Evolutionary conservation across 352 stramenopile species (phyloP), one percentile per base, ranked within the genome.

Genomic region (Blastocystis sp.): DNA sequence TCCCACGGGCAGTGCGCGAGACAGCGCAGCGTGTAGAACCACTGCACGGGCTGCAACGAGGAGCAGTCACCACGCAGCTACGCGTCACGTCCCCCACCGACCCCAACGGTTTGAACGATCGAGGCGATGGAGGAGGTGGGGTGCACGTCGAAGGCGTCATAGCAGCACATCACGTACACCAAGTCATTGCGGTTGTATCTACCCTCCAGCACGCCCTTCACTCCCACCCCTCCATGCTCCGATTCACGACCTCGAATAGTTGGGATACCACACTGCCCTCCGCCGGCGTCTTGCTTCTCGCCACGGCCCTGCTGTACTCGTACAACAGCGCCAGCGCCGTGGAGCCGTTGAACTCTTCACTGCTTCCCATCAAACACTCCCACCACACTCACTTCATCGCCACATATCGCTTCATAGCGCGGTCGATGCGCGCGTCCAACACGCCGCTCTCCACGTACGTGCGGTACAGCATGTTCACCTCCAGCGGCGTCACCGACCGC

Each of bases 161-260:
- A 81, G 21, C 40, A 56, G 43, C 71, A 81, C 3, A 81, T 7
- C 19, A 81, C 48, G 43, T 81, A 81, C 14, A 81, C 48, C 17
- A 45, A 41, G 23, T 81, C 71, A 38, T 23, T 28, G 3, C 10
- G 9, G 0, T 45, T 66, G n/a, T 28, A 65, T 17, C 52, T 64
- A 11, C 23, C 0, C 4, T 11, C 48, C 2, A 71, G 34, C 28
- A 41, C 34, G n/a, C 21, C 34, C 7, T 21, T 7, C n/a, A 14
- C 19, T 7, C 43, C 64, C 40, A 71, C 64, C 17, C 64, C 14
- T 64, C 48, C 34, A 45, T 9, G 11, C 52, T 21, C 28, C 48
- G 45, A 14, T 81, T 45, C 0, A 81, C 48, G n/a, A 62, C 53
- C 4, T 81, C 71, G 3, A 43, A 59, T 5, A 81, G 71, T 53